phyloP scores from a whole-genome alignment of 1,284 basidiomycete genomes.

The Ganoderma lucidum region DNA sequence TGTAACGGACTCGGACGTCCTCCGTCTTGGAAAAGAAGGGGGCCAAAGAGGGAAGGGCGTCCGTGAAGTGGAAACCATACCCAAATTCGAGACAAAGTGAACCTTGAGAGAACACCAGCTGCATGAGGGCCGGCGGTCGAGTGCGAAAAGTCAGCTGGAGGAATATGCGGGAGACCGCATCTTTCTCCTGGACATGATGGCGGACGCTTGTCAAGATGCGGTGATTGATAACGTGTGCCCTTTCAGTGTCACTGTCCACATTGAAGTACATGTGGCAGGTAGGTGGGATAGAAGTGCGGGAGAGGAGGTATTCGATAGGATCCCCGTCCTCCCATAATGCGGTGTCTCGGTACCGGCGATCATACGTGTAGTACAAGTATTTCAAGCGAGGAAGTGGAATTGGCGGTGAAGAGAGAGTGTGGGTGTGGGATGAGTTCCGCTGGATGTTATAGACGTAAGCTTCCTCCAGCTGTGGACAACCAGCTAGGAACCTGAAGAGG shows the following conservation, averaged over 20 bases:
- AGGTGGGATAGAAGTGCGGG: background rate
- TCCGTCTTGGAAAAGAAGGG: background rate
- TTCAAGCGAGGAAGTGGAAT: slow-evolving; percentile 1
- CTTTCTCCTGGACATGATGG: background rate
- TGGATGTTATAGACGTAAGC: background rate
- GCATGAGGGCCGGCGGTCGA: background rate
- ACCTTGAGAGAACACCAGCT: background rate
- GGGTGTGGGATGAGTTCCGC: too few species aligned
- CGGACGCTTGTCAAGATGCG: background rate
- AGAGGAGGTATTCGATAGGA: background rate
- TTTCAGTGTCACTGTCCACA: background rate
- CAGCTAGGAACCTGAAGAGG: slow-evolving; percentile 6
- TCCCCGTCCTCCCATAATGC: too few species aligned
- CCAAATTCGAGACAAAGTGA: background rate
- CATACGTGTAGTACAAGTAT: background rate
- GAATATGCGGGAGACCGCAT: background rate
- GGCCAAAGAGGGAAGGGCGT: too few species aligned
- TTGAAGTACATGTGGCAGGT: slow-evolving; percentile 9
- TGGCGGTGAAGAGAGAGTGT: background rate
- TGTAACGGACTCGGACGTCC: background rate
- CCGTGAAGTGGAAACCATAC: too few species aligned
- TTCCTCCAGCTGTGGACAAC: slow-evolving; percentile 9
- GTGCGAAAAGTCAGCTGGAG: background rate
- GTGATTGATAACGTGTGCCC: background rate
- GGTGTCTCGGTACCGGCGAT: background rate